A percentile compares a stretch with the other conserved stretches of the same genome.
Conservation (phyloP, 2,329 filamentous ascomycete genomes). For the Grosmannia huntii region DNA sequence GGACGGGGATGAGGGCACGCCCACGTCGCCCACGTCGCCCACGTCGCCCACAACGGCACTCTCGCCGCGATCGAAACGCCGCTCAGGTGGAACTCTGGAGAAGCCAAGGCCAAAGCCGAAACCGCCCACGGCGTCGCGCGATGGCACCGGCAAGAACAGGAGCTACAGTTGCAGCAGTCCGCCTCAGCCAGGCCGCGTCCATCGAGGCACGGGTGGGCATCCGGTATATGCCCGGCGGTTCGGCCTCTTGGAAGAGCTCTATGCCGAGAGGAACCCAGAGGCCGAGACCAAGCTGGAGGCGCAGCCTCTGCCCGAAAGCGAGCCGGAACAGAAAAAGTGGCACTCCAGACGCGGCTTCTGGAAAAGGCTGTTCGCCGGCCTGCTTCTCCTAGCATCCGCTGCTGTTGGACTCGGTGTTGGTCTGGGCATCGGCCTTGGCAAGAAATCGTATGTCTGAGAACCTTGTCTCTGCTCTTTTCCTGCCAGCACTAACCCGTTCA, state of each 20-base stretch:
- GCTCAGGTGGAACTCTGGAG: slow-evolving; percentile 10
- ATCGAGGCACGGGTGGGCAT: background rate
- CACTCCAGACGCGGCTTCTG: slow-evolving; percentile 18
- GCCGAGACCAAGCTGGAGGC: slow-evolving; percentile 2
- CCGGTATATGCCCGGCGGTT: background rate
- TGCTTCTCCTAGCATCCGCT: slow-evolving; percentile 23
- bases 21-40: background rate
- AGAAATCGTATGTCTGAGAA: background rate
- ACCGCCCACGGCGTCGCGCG: slow-evolving; percentile 1
- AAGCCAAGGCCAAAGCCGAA: slow-evolving; percentile 16
- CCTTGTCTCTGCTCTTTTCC: background rate
- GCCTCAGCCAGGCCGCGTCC: no score
- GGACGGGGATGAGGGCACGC: background rate
- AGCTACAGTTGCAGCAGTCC: background rate
- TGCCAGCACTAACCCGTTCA: background rate
- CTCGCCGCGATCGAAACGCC: slow-evolving; percentile 15
- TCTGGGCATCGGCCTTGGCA: slow-evolving; percentile 14
- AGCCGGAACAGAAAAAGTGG: slow-evolving; percentile 9
- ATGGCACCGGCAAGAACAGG: background rate
- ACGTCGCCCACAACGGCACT: background rate
- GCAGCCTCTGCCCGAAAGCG: background rate
- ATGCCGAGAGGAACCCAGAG: slow-evolving; percentile 9
- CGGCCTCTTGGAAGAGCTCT: background rate
- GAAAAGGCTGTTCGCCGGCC: slow-evolving; percentile 19
- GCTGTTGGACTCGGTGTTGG: slow-evolving; percentile 28